Evolutionary conservation across 257 asterid species (phyloP), one percentile per base, ranked within the genome.

Genomic region (Coffea canephora): DNA sequence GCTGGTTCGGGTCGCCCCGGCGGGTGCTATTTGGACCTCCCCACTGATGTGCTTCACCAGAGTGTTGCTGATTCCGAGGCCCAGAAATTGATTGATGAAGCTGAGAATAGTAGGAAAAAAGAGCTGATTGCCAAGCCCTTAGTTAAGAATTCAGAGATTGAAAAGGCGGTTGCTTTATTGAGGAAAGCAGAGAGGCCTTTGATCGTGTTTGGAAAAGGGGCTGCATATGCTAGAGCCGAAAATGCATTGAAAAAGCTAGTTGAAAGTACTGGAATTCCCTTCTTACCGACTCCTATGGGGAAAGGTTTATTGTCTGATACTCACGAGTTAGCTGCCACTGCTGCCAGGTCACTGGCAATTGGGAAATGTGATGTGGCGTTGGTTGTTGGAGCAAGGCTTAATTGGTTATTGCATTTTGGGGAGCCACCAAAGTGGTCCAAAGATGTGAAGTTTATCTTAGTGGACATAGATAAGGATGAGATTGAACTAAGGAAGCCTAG

Each of bases 231-330:
- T 52, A 93, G 87, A 79, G 94, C 97, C 6, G 98, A 94, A 76
- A 81, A 72, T 43, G 94, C 83, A 78, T 80, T 92, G 81, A 86
- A 81, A 50, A 85, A 81, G 55, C 82, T 94, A 61, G 91, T 94
- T 34, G 96, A 92, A 77, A 85, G 84, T 61, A 92, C 94, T 3
- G 97, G 97, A 45, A 91, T 94, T 65, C 97, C 98, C 3, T 93
- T 94, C 78, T 78, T 94, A 84, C 98, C 97, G 2, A 94, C 97
- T 31, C 98, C 98, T 7, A 94, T 94, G 97, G 97, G 96, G 55
- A 94, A 94, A 64, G 98, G 97, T 19, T 79, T 94, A 81, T 75
- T 94, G 66, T 84, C 96, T 3, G 98, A 94, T 50, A 85, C 88
- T 5, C 97, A 94, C 65, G 97, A 94, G 78, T 84, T 92, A 13